Conservation (phyloP, 2,329 filamentous ascomycete genomes). For the Fusarium globosum region DNA sequence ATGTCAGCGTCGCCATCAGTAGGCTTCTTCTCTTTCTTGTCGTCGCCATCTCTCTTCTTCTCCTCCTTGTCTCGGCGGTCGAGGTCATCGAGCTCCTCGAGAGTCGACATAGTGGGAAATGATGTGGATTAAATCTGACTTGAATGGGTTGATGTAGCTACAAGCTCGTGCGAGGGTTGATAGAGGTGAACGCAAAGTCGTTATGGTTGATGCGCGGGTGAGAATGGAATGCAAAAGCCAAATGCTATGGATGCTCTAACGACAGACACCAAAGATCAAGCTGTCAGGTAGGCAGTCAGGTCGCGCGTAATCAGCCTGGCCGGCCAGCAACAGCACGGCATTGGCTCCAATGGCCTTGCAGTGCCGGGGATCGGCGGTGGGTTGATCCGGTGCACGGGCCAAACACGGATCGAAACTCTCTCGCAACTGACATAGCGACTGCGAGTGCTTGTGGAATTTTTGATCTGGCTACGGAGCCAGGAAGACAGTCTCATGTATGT, state of each 20-base stretch:
- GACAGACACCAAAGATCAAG: conserved; percentile 35
- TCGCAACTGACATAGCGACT: conserved; percentile 17
- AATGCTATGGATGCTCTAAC: conserved; percentile 29
- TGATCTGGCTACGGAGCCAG: conserved; percentile 22
- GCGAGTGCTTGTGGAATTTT: conserved; percentile 37
- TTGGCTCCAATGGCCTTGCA: conserved; percentile 25
- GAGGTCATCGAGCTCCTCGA: conserved; percentile 91
- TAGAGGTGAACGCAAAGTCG: neutral
- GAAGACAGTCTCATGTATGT: conserved; percentile 21
- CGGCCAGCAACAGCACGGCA: conserved; percentile 28
- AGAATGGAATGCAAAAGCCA: conserved; percentile 23
- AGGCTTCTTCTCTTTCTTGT: conserved; percentile 56
- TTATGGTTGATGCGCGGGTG: conserved; percentile 3
- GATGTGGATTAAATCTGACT: conserved; percentile 4
- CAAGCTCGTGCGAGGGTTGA: neutral
- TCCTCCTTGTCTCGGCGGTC: conserved; percentile 84
- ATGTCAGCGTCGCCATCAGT: conserved; percentile 85
- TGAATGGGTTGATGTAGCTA: neutral
- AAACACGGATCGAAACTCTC: neutral
- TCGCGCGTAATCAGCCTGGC: conserved; percentile 48
- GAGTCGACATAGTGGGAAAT: conserved; percentile 77
- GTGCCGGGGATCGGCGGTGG: conserved; percentile 33
- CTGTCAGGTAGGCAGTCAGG: conserved; percentile 45
- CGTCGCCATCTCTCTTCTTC: conserved; percentile 58
- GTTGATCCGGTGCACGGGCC: conserved; percentile 44